Percentiles rank a stretch among this genome's conserved stretches.
Evolutionary conservation across 202 grass and related monocot species (phyloP).

Genomic region (Panicum virgatum): DNA sequence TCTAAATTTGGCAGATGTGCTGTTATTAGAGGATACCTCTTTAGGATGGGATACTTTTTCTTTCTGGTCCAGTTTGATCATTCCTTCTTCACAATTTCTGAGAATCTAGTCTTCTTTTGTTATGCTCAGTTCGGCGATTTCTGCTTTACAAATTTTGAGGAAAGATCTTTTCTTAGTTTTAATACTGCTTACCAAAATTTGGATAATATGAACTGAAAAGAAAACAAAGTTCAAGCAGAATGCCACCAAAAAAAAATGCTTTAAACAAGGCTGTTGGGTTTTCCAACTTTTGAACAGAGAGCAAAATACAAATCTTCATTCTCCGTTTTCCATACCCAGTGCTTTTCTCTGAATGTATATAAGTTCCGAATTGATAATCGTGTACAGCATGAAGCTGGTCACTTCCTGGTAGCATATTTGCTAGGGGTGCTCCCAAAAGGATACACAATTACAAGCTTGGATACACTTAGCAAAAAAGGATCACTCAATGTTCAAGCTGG

Average conservation of each 20-base stretch:
- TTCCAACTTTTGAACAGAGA: not conserved
- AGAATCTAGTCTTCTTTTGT: not conserved
- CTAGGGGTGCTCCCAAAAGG: conserved; percentile 79
- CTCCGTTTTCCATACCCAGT: not conserved
- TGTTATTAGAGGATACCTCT: not conserved
- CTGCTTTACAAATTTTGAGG: not conserved
- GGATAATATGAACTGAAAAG: not conserved
- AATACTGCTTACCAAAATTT: not conserved
- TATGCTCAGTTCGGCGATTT: not conserved
- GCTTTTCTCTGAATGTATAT: not conserved
- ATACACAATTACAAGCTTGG: conserved; percentile 79
- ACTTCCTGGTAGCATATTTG: conserved; percentile 94
- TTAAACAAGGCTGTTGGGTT: not conserved
- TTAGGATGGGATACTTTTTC: not conserved
- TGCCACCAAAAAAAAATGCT: not conserved
- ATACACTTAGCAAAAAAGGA: conserved; percentile 65
- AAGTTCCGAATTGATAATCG: conserved; percentile 28
- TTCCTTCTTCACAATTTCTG: not conserved
- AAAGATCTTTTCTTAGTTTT: not conserved
- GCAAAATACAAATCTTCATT: not conserved
- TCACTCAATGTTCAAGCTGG: conserved; percentile 90
- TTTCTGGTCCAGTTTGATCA: not conserved
- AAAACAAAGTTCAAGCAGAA: not conserved
- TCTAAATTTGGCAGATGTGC: not conserved
- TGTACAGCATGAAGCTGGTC: conserved; percentile 90